phyloP scores from a whole-genome alignment of 257 asterid genomes.

The Przewalskia tangutica region DNA sequence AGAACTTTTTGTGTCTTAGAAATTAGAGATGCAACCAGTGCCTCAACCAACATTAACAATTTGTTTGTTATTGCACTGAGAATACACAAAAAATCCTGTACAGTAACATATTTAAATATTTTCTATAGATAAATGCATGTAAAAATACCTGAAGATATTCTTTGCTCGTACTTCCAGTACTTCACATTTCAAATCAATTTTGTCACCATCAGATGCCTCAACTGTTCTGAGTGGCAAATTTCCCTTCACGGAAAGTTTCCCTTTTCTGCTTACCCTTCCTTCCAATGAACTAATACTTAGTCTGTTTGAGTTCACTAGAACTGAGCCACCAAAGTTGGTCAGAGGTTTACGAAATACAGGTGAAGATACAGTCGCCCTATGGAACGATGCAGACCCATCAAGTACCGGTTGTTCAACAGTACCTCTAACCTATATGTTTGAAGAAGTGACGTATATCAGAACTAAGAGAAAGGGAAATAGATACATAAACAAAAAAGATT shows the following conservation, averaged over 20 bases:
- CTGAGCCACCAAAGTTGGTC: slow-evolving; percentile 90
- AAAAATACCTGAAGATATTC: slow-evolving; percentile 68
- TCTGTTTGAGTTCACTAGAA: slow-evolving; percentile 80
- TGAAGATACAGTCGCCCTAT: slow-evolving; percentile 91
- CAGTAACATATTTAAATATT: neutral
- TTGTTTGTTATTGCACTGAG: neutral
- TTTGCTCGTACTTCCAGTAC: slow-evolving; percentile 91
- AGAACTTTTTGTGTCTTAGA: neutral
- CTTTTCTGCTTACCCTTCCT: slow-evolving; percentile 95
- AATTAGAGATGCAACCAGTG: neutral
- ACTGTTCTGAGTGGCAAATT: slow-evolving; percentile 66
- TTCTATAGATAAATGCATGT: neutral
- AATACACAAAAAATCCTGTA: neutral
- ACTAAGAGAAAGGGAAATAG: slow-evolving; percentile 8
- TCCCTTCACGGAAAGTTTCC: slow-evolving; percentile 81
- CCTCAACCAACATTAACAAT: neutral
- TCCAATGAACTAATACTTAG: slow-evolving; percentile 75
- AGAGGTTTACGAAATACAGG: slow-evolving; percentile 90
- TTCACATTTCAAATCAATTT: slow-evolving; percentile 93
- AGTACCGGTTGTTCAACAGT: slow-evolving; percentile 95
- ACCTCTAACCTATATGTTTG: slow-evolving; percentile 66
- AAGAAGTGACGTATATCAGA: slow-evolving; percentile 12
- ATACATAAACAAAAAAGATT: neutral
- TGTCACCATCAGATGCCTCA: slow-evolving; percentile 69
- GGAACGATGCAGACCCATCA: slow-evolving; percentile 95